A percentile compares a stretch with the other conserved stretches of the same genome.
Conservation (phyloP, 2,329 filamentous ascomycete species). For the Zalaria obscura region DNA sequence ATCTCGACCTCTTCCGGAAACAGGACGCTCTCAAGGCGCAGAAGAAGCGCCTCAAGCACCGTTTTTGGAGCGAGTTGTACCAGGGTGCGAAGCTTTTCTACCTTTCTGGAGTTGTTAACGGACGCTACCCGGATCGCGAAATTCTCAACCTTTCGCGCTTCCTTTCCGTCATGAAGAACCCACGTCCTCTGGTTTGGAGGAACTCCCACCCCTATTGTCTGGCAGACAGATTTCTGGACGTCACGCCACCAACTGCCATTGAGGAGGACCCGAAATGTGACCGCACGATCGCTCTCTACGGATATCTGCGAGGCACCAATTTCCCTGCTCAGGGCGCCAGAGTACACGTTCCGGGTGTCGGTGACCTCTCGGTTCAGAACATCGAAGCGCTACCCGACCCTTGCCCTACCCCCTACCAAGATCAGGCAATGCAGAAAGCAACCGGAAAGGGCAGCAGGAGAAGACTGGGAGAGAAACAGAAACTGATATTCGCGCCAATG, state of each 20-base stretch:
- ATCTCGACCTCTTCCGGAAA: conserved; percentile 89
- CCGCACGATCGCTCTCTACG: conserved; percentile 78
- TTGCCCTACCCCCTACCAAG: conserved; percentile 84
- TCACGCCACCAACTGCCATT: conserved; percentile 83
- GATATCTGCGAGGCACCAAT: conserved; percentile 88
- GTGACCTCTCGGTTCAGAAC: conserved; percentile 68
- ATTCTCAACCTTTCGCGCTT: conserved; percentile 92
- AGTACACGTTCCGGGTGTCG: conserved; percentile 84
- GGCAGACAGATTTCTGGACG: conserved; percentile 86
- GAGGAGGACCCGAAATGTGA: conserved; percentile 85
- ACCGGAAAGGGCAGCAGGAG: conserved; percentile 69
- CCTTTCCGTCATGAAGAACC: conserved; percentile 97
- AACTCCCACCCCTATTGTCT: conserved; percentile 92
- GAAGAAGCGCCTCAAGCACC: conserved; percentile 90
- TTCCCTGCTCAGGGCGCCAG: conserved; percentile 74
- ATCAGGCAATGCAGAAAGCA: conserved; percentile 72
- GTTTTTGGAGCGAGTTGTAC: conserved; percentile 94
- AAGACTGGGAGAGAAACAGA: conserved; percentile 89
- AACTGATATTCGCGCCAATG: conserved; percentile 93
- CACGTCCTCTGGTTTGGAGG: conserved; percentile 86
- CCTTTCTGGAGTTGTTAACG: conserved; percentile 89
- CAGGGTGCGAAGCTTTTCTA: conserved; percentile 96
- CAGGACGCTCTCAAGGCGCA: conserved; percentile 82
- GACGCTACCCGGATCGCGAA: conserved; percentile 89
- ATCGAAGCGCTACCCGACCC: conserved; percentile 88